Base-by-base conservation (phyloP, 768 basidiomycete species). In the Cyclocybe aegerita region DNA sequence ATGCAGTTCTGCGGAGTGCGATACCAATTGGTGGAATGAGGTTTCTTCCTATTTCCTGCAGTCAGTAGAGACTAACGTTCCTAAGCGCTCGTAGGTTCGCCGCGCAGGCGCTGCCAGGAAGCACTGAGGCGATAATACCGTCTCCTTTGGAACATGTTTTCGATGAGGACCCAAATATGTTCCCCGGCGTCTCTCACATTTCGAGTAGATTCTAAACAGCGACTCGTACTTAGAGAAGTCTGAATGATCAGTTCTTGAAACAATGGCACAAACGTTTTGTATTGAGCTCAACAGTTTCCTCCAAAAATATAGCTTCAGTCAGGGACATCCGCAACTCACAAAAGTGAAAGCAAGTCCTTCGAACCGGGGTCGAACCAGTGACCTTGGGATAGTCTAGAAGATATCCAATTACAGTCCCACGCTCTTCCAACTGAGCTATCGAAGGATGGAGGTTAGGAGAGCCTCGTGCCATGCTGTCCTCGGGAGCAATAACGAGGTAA, bases 1-100 rank as follows among this genome's bases (percentile, higher is more conserved):
- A 78, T 83, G 71, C 77, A 75, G 46, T 79, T 80, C 60, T 77
- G 74, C 50, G 81, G 81, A 4, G 72, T 82, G n/a, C 66, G 69
- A 54, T 83, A 81, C 58, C 79, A 79, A 65, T 71, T 80, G 77
- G 82, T 82, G 62, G 66, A 70, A 49, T 46, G 49, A 49, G 41
- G 30, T 32, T 31, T 36, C 43, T 52, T 42, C 34, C 54, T 43
- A 32, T 50, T 32, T 11, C 7, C 10, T 32, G 15, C 42, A 46
- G 9, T 48, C 33, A 37, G 14, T 45, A 32, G 40, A 33, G 35
- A 45, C 57, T 55, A 43, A 55, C 48, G 16, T 41, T 46, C 12
- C 44, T 50, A 38, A 54, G 50, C 39, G 37, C 38, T 37, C 43
- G 9, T 43, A 58, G 57, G 57, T 58, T 35, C 53, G 48, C 17